phyloP scores from a whole-genome alignment of 345 rosid genomes.

The Pugionium cornutum region DNA sequence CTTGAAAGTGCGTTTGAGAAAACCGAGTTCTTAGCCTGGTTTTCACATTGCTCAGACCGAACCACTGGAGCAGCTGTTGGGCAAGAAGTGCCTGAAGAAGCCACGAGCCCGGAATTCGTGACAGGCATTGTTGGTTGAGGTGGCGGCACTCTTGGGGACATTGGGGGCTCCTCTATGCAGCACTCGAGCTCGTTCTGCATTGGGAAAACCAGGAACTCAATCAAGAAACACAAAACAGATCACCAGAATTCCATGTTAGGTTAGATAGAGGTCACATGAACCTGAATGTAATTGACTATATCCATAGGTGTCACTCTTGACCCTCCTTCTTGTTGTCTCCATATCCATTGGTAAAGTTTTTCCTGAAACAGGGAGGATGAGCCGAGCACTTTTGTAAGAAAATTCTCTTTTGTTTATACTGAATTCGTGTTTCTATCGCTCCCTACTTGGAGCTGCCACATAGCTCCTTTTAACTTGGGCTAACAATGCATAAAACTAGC shows the following conservation, averaged over 20 bases:
- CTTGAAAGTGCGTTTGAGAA: constrained; percentile 89
- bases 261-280: constrained; percentile 32
- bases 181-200: constrained; percentile 60
- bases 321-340: constrained; percentile 85
- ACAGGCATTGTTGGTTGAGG: constrained; percentile 52
- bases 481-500: constrained; percentile 13
- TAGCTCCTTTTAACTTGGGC: background rate
- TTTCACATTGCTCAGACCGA: constrained; percentile 65
- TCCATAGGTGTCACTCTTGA: constrained; percentile 69
- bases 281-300: constrained; percentile 72
- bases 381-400: background rate
- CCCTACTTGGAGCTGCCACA: background rate
- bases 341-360: constrained; percentile 82
- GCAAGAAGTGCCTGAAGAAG: constrained; percentile 62
- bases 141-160: constrained; percentile 61
- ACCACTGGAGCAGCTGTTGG: constrained; percentile 48
- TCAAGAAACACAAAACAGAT: constrained; percentile 23
- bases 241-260: background rate
- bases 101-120: constrained; percentile 44
- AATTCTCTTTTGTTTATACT: background rate
- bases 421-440: background rate
- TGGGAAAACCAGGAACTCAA: constrained; percentile 15
- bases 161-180: constrained; percentile 53
- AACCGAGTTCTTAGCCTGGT: constrained; percentile 70
- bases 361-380: constrained; percentile 52